Percentiles rank a stretch among this genome's conserved stretches.
Evolutionary conservation across 1,284 basidiomycete genomes (phyloP).

Genomic region (Boletus semigastroideus): DNA sequence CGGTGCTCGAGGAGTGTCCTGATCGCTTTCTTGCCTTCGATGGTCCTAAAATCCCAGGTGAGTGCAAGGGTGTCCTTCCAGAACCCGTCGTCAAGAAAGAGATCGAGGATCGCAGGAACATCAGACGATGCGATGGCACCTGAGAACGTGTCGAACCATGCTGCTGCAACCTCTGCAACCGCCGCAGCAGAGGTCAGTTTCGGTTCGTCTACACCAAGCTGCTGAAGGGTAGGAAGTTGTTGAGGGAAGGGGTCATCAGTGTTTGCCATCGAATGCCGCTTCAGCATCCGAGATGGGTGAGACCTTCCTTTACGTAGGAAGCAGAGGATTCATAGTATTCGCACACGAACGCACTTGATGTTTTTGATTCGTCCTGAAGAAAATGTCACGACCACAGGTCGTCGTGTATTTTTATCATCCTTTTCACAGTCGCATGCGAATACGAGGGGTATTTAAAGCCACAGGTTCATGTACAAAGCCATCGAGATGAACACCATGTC

Average conservation of each 20-base stretch:
- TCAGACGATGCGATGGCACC: slow-evolving; percentile 30
- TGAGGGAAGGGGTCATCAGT: slow-evolving; percentile 22
- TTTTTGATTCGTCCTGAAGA: background rate
- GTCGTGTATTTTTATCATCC: background rate
- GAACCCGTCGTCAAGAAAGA: slow-evolving; percentile 31
- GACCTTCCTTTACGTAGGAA: too few species aligned
- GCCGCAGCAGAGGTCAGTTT: slow-evolving; percentile 13
- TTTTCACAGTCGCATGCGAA: background rate
- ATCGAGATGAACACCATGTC: background rate
- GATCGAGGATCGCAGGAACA: slow-evolving; percentile 21
- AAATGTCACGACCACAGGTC: background rate
- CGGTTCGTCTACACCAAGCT: slow-evolving; percentile 25
- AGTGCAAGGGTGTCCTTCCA: slow-evolving; percentile 31
- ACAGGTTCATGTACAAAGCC: background rate
- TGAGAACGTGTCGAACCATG: slow-evolving; percentile 35
- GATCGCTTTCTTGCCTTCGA: slow-evolving; percentile 25
- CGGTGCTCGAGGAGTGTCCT: slow-evolving; percentile 24
- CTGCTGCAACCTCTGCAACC: slow-evolving; percentile 15
- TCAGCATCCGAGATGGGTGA: too few species aligned
- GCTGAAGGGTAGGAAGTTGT: slow-evolving; percentile 26
- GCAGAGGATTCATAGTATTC: background rate
- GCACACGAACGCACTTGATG: background rate
- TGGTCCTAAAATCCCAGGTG: slow-evolving; percentile 31
- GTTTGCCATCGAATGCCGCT: too few species aligned
- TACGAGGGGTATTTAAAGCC: background rate